Percentiles rank a stretch among this genome's conserved stretches.
Conservation (phyloP, 1,284 basidiomycete genomes). For the Gymnopus androsaceus region DNA sequence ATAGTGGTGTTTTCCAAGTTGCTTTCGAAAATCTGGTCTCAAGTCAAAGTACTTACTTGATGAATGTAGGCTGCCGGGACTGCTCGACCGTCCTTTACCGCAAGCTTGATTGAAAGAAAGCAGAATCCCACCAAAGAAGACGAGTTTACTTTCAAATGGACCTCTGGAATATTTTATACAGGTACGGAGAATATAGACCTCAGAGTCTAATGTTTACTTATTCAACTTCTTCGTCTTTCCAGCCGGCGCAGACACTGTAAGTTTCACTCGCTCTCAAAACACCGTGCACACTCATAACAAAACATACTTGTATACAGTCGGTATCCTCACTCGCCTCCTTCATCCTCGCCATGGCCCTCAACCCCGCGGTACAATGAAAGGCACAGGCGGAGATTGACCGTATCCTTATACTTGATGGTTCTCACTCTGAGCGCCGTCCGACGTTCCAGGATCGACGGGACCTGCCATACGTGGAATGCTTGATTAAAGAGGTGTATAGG, state of each 20-base stretch:
- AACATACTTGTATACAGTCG: neutral
- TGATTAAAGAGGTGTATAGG: constrained; percentile 11
- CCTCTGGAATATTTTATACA: constrained; percentile 6
- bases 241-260: constrained; percentile 20
- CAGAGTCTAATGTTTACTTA: neutral
- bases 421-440: constrained; percentile 1
- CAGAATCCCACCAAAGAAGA: neutral
- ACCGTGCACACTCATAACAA: neutral
- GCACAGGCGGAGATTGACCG: constrained; percentile 15
- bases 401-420: too few relatives aligned
- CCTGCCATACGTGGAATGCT: constrained; percentile 7
- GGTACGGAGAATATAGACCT: neutral
- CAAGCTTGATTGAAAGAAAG: constrained; percentile 6
- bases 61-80: constrained; percentile 17
- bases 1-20: too few relatives aligned
- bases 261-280: neutral
- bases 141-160: constrained; percentile 2
- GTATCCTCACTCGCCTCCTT: constrained; percentile 7
- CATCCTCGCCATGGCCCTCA: constrained; percentile 5
- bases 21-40: neutral
- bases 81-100: constrained; percentile 14
- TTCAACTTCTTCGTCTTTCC: neutral
- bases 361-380: constrained; percentile 10
- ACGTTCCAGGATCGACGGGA: neutral
- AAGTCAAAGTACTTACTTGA: too few relatives aligned